A percentile compares a stretch with the other conserved stretches of the same genome.
Conservation (phyloP, 2,329 filamentous ascomycete species). For the Setomelanomma holmii region DNA sequence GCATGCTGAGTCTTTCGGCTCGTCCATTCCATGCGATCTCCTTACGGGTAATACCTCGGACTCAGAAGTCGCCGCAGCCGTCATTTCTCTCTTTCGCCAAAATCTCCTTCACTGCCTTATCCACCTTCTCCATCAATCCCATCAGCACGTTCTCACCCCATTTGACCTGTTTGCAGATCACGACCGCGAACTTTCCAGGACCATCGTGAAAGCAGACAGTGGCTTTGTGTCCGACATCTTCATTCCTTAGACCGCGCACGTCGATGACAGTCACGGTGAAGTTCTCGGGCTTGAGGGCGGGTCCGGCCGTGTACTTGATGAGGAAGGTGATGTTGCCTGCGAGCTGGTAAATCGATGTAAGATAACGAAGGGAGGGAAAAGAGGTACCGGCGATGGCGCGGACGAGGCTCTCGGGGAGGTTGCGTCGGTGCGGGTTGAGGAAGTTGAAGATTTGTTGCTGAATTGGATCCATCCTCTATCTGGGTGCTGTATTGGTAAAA, state of each 20-base stretch:
- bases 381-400: conserved; percentile 5
- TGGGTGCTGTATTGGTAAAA: not conserved
- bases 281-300: not conserved
- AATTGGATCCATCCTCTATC: conserved; percentile 4
- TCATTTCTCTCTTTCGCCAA: conserved; percentile 1
- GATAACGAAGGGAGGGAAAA: not conserved
- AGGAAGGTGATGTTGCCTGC: conserved; percentile 13
- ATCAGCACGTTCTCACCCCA: conserved; percentile 4
- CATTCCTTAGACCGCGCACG: conserved; percentile 4
- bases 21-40: no score
- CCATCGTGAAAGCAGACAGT: conserved; percentile 8
- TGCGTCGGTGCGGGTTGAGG: conserved; percentile 4
- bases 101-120: not conserved
- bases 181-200: conserved; percentile 5
- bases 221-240: conserved; percentile 7
- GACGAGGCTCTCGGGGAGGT: conserved; percentile 1
- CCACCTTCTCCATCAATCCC: conserved; percentile 12
- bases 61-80: conserved; percentile 6
- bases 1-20: no score
- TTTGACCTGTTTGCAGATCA: conserved; percentile 3
- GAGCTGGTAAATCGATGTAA: not conserved
- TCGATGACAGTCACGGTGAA: conserved; percentile 8
- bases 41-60: no score
- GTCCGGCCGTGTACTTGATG: conserved; percentile 7
- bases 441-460: conserved; percentile 9